Evolutionary conservation across 108 stramenopile species (phyloP), one percentile per base, ranked within the genome.

Genomic region (Fistulifera pelliculosa): DNA sequence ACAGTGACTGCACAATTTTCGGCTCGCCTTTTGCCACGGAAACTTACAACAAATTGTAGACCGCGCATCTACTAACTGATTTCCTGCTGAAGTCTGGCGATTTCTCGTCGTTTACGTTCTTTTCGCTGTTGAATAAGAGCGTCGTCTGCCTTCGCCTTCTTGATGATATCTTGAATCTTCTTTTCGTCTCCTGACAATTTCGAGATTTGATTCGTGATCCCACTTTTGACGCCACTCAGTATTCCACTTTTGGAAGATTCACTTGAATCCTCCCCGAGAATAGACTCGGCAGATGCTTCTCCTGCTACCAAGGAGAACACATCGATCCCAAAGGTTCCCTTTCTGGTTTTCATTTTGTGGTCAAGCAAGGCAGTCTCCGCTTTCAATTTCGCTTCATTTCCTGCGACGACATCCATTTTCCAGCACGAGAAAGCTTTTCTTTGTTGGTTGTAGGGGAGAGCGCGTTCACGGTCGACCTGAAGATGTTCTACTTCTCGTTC

Each of bases 291-390:
- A 35, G 31, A 35, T 35, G 31, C 31, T 6, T 35, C 31, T 35
- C 31, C 31, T 21, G 44, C 10, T 21, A 21, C 44, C 14, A 75
- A 53, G 18, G 78, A 77, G 50, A 74, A 84, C 12, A 77, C 64
- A 53, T 80, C 74, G 0, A 90, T 50, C 12, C 87, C 87, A 56
- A 90, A 85, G 15, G 62, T 45, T 21, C 83, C 79, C 55, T 90
- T 90, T 23, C 81, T 68, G 16, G 70, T 39, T 57, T 81, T 83
- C 31, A 90, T 82, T 65, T 90, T 81, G 13, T 81, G 81, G 63
- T 90, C 87, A 40, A 90, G 62, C 47, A 90, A 71, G 4, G 70
- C 80, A 62, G 81, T 66, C 65, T 90, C 73, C 25, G 74, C 82
- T 58, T 78, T 55, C 25, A 72, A 27, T 49, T 76, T 70, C 14